A percentile compares a stretch with the other conserved stretches of the same genome.
phyloP scores from a whole-genome alignment of 192 early-diverging fungal species.

The Diversispora eburnea region DNA sequence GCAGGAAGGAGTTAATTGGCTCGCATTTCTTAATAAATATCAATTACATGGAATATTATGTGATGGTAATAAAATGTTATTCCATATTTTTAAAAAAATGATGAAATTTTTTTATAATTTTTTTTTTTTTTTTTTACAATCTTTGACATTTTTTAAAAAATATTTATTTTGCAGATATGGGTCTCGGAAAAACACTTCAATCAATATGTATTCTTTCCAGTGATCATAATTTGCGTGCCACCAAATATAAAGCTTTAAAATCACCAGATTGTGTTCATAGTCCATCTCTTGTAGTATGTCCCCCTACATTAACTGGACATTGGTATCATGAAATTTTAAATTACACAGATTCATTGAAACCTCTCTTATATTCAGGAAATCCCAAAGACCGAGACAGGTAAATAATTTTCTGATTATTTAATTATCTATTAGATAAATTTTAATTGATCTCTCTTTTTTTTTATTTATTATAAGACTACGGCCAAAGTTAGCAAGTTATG shows the following conservation, averaged over 20 bases:
- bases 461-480: conserved; percentile 42
- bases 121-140: not conserved
- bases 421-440: not conserved
- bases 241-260: conserved; percentile 49
- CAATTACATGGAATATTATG: conserved; percentile 96
- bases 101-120: not conserved
- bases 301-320: conserved; percentile 91
- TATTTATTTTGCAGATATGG: conserved; percentile 72
- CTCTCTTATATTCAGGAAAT: conserved; percentile 83
- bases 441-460: not conserved
- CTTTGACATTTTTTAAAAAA: not conserved
- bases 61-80: conserved; percentile 62
- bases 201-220: conserved; percentile 92
- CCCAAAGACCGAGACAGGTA: conserved; percentile 70
- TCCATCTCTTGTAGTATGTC: conserved; percentile 93
- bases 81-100: too few relatives aligned
- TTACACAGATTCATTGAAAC: conserved; percentile 72
- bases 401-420: conserved; percentile 16
- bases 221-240: conserved; percentile 74
- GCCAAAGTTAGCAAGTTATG: conserved; percentile 49
- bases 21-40: conserved; percentile 95
- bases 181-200: conserved; percentile 96
- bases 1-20: conserved; percentile 98
- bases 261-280: conserved; percentile 63
- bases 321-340: conserved; percentile 92